Percentiles rank a stretch among this genome's conserved stretches.
phyloP scores from a whole-genome alignment of 2,329 filamentous ascomycete species.

The Penicillium sp. region DNA sequence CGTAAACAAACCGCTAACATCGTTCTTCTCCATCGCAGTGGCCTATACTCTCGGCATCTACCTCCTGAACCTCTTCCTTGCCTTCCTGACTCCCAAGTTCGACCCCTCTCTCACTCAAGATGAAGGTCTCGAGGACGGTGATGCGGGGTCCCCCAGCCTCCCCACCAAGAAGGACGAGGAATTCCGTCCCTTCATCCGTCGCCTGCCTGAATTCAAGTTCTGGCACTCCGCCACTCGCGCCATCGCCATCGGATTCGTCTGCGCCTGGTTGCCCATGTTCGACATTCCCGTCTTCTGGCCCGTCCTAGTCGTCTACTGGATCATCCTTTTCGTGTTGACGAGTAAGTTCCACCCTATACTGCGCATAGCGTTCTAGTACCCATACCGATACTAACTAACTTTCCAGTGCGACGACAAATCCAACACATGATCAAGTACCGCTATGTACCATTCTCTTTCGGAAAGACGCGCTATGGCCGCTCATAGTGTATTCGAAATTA shows the following conservation, averaged over 20 bases:
- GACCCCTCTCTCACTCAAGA: slow-evolving; percentile 95
- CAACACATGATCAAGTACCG: slow-evolving; percentile 99
- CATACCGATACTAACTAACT: no score
- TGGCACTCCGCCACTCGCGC: slow-evolving; percentile 95
- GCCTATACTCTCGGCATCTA: slow-evolving; percentile 98
- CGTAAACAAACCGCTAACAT: slow-evolving; percentile 6
- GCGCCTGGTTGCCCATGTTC: slow-evolving; percentile 92
- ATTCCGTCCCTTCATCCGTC: slow-evolving; percentile 94
- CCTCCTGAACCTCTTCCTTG: slow-evolving; percentile 97
- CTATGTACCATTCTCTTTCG: slow-evolving; percentile 90
- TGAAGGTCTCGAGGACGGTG: slow-evolving; percentile 93
- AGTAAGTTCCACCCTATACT: slow-evolving; percentile 61
- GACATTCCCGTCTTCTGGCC: slow-evolving; percentile 99
- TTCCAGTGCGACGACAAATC: slow-evolving; percentile 91
- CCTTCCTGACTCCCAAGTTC: slow-evolving; percentile 97
- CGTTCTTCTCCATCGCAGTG: slow-evolving; percentile 56
- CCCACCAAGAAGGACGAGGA: slow-evolving; percentile 97
- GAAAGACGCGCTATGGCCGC: slow-evolving; percentile 74
- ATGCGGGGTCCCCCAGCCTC: slow-evolving; percentile 65
- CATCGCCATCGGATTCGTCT: slow-evolving; percentile 77
- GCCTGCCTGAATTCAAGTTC: slow-evolving; percentile 99
- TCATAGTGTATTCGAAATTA: slow-evolving; percentile 22
- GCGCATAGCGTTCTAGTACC: no score
- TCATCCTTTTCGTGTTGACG: slow-evolving; percentile 92
- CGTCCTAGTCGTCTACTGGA: slow-evolving; percentile 96